Evolutionary conservation across 441 rosid genomes (phyloP).

Genomic region (Erysimum cheiri): DNA sequence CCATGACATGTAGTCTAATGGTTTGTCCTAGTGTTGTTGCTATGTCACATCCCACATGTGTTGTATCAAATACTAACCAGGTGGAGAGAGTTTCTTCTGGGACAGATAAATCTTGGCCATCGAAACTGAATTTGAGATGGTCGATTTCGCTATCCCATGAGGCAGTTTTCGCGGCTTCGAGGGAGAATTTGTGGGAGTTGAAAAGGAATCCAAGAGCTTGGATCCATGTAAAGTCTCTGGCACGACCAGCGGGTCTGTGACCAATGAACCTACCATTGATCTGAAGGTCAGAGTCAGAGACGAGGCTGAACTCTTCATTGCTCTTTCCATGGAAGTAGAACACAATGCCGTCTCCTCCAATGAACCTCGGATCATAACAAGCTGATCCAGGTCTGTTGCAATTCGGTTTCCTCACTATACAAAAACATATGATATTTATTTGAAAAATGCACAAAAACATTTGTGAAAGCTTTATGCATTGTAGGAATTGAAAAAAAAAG

Average conservation of each 20-base stretch:
- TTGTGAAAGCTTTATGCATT: not conserved
- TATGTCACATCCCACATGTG: not conserved
- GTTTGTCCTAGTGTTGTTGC: not conserved
- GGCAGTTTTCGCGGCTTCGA: constrained; percentile 63
- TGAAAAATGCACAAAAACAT: not conserved
- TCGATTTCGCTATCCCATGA: constrained; percentile 62
- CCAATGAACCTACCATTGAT: constrained; percentile 63
- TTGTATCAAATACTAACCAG: constrained; percentile 45
- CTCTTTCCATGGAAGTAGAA: constrained; percentile 67
- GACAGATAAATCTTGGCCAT: constrained; percentile 55
- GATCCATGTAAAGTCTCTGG: constrained; percentile 88
- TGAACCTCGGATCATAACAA: constrained; percentile 60
- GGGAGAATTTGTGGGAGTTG: constrained; percentile 59
- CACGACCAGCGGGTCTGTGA: constrained; percentile 48
- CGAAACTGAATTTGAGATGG: constrained; percentile 61
- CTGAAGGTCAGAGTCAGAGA: constrained; percentile 57
- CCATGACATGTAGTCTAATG: not conserved
- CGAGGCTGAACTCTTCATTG: constrained; percentile 52
- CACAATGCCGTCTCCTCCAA: constrained; percentile 57
- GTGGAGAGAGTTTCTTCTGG: constrained; percentile 56
- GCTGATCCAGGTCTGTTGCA: constrained; percentile 55
- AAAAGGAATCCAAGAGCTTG: constrained; percentile 81
- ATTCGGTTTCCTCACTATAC: constrained; percentile 48
- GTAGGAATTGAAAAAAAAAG: not conserved
- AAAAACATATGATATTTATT: constrained; percentile 10